Percentiles rank a stretch among this genome's conserved stretches.
These are phyloP conservation scores for Pseudocercospora eumusae DNA, from an alignment of 2,329 filamentous ascomycete genomes.

Conservation along the genomic window DNA sequence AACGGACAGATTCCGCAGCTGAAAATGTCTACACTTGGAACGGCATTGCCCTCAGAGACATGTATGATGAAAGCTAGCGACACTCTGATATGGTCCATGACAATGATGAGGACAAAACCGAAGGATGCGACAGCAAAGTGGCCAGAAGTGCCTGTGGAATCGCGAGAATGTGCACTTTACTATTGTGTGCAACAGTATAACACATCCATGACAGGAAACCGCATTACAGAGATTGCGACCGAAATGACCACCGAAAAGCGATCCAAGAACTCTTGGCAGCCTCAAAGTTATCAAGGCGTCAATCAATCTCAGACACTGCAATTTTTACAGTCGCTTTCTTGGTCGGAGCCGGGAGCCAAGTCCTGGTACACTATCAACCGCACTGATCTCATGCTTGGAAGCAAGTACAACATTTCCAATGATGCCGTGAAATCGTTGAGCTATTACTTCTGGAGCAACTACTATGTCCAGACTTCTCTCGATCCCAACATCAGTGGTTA, in stretches of 20 bases:
- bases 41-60: not conserved
- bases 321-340: not conserved
- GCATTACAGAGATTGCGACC: not conserved
- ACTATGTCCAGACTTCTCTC: not conserved
- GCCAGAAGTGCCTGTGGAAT: constrained; percentile 12
- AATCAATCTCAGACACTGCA: not conserved
- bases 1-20: not conserved
- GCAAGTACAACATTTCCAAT: constrained; percentile 20
- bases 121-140: not conserved
- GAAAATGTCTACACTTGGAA: constrained; percentile 15
- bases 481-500: not conserved
- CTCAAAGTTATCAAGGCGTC: not conserved
- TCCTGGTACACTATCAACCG: not conserved
- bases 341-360: not conserved
- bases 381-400: constrained; percentile 15
- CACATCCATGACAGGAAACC: constrained; percentile 2
- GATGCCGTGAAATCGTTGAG: constrained; percentile 14
- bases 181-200: constrained; percentile 24
- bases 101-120: constrained; percentile 1
- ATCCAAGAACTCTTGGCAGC: not conserved
- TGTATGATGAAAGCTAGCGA: not conserved
- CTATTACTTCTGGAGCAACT: constrained; percentile 12
- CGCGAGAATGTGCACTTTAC: constrained; percentile 21
- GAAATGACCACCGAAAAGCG: not conserved
- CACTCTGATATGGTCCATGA: constrained; percentile 17